Percentiles rank a stretch among this genome's conserved stretches.
phyloP scores from a whole-genome alignment of 116 monocot species.

The Papilionanthe hybrid region DNA sequence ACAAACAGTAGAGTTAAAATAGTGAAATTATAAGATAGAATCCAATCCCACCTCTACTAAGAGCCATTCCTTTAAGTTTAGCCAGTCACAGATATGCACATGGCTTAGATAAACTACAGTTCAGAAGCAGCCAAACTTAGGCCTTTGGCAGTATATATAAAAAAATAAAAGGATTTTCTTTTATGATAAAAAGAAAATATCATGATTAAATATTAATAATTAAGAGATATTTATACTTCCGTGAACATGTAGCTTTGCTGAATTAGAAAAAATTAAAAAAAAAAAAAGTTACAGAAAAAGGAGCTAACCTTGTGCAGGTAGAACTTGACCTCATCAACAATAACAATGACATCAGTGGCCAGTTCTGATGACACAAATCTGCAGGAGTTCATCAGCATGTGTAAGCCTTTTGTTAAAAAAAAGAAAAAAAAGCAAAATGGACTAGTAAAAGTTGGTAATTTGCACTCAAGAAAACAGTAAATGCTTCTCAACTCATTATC shows the following conservation, averaged over 20 bases:
- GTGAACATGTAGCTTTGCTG: neutral
- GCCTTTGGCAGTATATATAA: neutral
- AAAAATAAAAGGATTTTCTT: neutral
- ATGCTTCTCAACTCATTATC: too few species aligned
- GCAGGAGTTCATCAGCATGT: slow-evolving; percentile 16
- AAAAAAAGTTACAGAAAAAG: too few species aligned
- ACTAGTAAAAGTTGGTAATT: neutral
- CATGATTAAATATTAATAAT: too few species aligned
- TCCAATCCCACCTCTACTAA: neutral
- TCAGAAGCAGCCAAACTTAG: neutral
- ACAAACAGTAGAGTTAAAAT: too few species aligned
- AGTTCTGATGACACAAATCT: slow-evolving; percentile 83
- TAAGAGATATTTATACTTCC: neutral
- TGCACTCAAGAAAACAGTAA: too few species aligned
- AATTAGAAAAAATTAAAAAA: neutral
- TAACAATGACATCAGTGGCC: slow-evolving; percentile 54
- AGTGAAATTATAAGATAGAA: neutral
- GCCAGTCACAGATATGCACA: neutral
- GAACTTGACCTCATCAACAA: slow-evolving; percentile 63
- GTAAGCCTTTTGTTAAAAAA: slow-evolving; percentile 10
- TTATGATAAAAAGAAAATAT: neutral
- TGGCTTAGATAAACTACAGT: neutral
- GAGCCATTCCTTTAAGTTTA: neutral
- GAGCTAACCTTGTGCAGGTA: slow-evolving; percentile 74
- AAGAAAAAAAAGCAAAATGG: neutral